phyloP scores from a whole-genome alignment of 768 basidiomycete genomes.

The Naganishia vaughanmartiniae region DNA sequence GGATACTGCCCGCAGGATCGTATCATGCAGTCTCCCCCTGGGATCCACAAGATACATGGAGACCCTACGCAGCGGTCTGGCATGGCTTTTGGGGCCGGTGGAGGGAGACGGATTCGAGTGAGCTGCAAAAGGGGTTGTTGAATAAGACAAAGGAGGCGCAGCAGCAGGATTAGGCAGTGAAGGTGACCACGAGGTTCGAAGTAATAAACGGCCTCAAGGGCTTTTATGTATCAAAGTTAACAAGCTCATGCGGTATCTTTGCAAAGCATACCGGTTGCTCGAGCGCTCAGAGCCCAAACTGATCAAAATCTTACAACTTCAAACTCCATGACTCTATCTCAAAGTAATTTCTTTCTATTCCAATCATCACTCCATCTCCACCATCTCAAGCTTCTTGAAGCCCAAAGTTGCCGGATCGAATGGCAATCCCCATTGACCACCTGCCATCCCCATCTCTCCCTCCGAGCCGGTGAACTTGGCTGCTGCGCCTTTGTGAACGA shows the following conservation, averaged over 20 bases:
- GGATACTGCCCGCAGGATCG: slow-evolving; percentile 38
- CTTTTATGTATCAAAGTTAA: too few species aligned
- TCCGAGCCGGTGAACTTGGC: not conserved
- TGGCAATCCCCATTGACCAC: slow-evolving; percentile 2
- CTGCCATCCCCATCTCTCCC: slow-evolving; percentile 1
- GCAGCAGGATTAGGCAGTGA: not conserved
- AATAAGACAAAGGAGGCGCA: slow-evolving; percentile 37
- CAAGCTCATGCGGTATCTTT: not conserved
- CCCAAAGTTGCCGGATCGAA: not conserved
- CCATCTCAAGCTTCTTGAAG: slow-evolving; percentile 4
- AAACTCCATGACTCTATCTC: not conserved
- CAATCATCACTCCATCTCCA: not conserved
- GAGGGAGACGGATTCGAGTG: slow-evolving; percentile 37
- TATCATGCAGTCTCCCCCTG: slow-evolving; percentile 39
- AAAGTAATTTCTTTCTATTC: not conserved
- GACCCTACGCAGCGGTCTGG: slow-evolving; percentile 30
- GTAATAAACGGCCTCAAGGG: too few species aligned
- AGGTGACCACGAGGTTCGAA: too few species aligned
- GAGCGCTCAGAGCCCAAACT: not conserved
- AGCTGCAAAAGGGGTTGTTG: slow-evolving; percentile 35
- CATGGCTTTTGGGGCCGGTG: slow-evolving; percentile 43
- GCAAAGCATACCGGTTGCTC: too few species aligned
- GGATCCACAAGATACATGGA: slow-evolving; percentile 41
- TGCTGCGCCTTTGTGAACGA: slow-evolving; percentile 2
- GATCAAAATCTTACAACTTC: not conserved